Conservation (phyloP, 192 early-diverging fungal genomes). For the Chytriomyces hyalinus region DNA sequence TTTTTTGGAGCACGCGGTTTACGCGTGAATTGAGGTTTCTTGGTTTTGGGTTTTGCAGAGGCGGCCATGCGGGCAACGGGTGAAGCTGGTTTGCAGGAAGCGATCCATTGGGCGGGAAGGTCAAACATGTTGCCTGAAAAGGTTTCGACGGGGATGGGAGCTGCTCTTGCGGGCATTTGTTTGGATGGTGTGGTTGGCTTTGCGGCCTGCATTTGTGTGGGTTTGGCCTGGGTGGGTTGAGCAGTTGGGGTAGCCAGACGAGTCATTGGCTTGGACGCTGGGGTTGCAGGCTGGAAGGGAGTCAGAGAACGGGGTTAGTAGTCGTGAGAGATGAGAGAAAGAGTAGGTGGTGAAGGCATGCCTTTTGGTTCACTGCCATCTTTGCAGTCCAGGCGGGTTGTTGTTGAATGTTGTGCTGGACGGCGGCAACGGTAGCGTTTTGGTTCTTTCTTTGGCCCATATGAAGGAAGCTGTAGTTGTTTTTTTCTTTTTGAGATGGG, state of each 20-base stretch:
- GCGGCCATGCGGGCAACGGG: not conserved
- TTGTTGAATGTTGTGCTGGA: constrained; percentile 19
- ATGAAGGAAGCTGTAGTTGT: too few relatives aligned
- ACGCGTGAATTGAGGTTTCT: constrained; percentile 1
- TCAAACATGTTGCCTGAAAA: constrained; percentile 28
- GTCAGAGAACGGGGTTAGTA: too few relatives aligned
- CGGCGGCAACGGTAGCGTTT: constrained; percentile 22
- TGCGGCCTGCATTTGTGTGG: not conserved
- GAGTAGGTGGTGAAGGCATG: not conserved
- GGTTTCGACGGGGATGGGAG: not conserved
- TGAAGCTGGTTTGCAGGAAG: constrained; percentile 12
- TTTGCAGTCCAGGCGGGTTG: constrained; percentile 4
- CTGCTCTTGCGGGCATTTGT: constrained; percentile 5
- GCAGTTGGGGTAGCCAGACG: not conserved
- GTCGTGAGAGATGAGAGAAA: not conserved
- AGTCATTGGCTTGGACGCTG: too few relatives aligned
- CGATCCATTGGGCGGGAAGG: constrained; percentile 19
- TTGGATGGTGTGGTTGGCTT: constrained; percentile 6
- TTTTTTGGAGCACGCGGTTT: not conserved
- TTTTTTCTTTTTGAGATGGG: too few relatives aligned
- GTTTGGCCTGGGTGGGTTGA: not conserved
- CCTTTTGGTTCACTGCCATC: constrained; percentile 10
- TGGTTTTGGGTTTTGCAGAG: not conserved
- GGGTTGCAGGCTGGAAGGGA: too few relatives aligned
- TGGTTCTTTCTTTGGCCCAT: constrained; percentile 1